Conservation (phyloP, 108 stramenopile species). For the Fistulifera pelliculosa region DNA sequence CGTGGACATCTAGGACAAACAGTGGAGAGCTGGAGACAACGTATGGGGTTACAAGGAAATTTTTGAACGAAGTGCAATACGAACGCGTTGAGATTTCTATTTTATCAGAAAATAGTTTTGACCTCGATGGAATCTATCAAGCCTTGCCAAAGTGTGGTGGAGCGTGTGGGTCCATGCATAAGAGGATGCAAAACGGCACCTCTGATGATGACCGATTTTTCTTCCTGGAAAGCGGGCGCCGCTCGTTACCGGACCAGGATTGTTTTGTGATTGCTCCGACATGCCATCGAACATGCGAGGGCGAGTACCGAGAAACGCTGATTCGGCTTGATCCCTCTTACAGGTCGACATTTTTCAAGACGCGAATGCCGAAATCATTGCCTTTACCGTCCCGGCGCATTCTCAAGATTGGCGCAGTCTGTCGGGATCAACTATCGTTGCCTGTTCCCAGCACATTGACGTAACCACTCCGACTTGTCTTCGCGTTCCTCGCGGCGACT, state of each 20-base stretch:
- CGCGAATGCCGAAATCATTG: too few relatives aligned
- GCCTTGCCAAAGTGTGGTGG: conserved; percentile 22
- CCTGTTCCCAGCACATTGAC: background rate
- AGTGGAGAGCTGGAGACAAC: conserved; percentile 16
- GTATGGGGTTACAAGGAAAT: conserved; percentile 20
- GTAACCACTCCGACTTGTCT: background rate
- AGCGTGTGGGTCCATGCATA: conserved; percentile 26
- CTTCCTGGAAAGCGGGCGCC: conserved; percentile 25
- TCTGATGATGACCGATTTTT: conserved; percentile 9
- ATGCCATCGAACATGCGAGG: conserved; percentile 9
- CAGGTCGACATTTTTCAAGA: background rate
- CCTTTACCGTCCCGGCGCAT: too few relatives aligned
- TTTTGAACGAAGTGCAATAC: conserved; percentile 15
- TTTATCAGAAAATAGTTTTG: background rate
- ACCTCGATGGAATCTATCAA: conserved; percentile 16
- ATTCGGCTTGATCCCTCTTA: conserved; percentile 9
- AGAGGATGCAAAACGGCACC: background rate
- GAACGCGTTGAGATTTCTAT: conserved; percentile 7
- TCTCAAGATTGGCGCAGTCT: background rate
- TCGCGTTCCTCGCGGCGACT: conserved; percentile 1
- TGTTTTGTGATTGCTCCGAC: conserved; percentile 17
- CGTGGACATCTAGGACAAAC: background rate
- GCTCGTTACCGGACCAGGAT: conserved; percentile 12
- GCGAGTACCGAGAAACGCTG: conserved; percentile 17
- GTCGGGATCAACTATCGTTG: background rate